Base-by-base conservation (phyloP, 768 basidiomycete species). In the Sistotremastrum suecicum region DNA sequence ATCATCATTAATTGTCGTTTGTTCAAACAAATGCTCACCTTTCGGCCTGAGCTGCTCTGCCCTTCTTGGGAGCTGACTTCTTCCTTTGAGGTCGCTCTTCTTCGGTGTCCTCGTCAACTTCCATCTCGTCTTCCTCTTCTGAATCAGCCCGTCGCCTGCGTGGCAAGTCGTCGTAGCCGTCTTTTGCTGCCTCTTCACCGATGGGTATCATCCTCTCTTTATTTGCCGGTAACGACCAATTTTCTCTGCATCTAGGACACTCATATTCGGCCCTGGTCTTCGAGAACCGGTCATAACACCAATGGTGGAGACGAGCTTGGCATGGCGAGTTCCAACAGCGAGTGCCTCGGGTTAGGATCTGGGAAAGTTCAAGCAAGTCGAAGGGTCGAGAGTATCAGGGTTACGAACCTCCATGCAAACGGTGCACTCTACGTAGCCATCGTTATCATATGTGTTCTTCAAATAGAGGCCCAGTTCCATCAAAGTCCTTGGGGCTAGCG, bases 391-490 rank as follows among this genome's bases (percentile, higher is more conserved):
- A 10, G 20, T 12, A 20, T 39, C 20, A 20, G 35, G 45, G 34
- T 5, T 7, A 58, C 65, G 9, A 45, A 84, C 83, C 64, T 83
- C 80, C 49, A 69, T 57, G 63, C 88, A 91, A 41, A 81, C 72
- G 2, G 72, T 74, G 54, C 88, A 91, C 51, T 86, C 81, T 12
- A 52, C 47, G 3, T 77, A 54, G 10, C 75, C 61, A 42, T 86
- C 81, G 2, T 85, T 78, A 0, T 76, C 67, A 58, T 80, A 92
- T 3, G 75, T 79, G 10, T 73, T 68, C 53, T 77, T 80, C 49
- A 92, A 70, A 56, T 90, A 92, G 1, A 72, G 69, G 2, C 64
- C 61, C 5, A 92, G 75, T 56, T 91, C 89, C 12, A 86, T 62
- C 11, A 86, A 59, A 0, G 85, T 70, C 7, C 89, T 83, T 1